Conservation (phyloP, 345 rosid genomes). For the Cardamine chenopodiifolia region DNA sequence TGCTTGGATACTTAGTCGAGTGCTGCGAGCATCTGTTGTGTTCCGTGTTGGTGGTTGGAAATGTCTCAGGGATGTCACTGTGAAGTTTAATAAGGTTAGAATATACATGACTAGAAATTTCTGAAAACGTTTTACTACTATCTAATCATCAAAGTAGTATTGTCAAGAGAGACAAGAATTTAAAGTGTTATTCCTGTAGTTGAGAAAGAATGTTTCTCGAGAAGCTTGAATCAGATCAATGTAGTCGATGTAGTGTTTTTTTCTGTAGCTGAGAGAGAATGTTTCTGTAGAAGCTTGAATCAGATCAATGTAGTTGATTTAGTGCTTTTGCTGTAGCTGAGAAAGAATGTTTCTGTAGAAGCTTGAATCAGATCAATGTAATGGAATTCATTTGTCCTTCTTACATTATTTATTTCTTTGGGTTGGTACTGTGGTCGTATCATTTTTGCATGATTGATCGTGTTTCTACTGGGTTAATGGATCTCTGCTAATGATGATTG, state of each 20-base stretch:
- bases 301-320: not conserved
- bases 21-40: constrained; percentile 72
- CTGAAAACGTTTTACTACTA: not conserved
- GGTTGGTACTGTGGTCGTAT: constrained; percentile 10
- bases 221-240: not conserved
- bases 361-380: not conserved
- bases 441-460: constrained; percentile 5
- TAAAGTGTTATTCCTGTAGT: not conserved
- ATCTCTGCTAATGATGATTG: not conserved
- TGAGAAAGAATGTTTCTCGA: not conserved
- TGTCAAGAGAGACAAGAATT: constrained; percentile 2
- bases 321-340: not conserved
- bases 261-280: not conserved
- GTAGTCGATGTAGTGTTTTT: not conserved
- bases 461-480: not conserved
- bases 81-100: constrained; percentile 84
- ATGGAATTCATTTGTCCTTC: not conserved
- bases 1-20: constrained; percentile 81
- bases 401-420: not conserved
- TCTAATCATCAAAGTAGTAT: not conserved
- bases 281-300: not conserved
- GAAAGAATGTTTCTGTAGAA: constrained; percentile 2
- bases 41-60: constrained; percentile 96
- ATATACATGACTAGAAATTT: not conserved
- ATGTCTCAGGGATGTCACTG: constrained; percentile 75